Conservation (phyloP, 2,329 filamentous ascomycete species). For the Rutstroemia sydowiana region DNA sequence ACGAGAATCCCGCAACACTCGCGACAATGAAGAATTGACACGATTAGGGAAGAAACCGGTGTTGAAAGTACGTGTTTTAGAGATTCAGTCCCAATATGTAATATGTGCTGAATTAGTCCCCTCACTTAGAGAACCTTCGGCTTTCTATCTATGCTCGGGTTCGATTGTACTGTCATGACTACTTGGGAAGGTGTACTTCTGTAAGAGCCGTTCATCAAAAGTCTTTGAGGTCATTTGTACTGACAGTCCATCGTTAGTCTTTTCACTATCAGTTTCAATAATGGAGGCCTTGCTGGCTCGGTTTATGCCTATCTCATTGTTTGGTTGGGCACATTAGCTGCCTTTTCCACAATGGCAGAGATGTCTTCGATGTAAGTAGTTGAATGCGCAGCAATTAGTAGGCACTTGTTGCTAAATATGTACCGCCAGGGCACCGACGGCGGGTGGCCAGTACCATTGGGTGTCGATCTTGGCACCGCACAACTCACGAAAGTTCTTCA, state of each 20-base stretch:
- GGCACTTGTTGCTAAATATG: background rate
- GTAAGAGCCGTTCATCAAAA: background rate
- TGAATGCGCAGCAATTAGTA: background rate
- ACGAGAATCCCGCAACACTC: background rate
- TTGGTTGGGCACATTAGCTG: conserved; percentile 22
- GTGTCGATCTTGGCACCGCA: conserved; percentile 40
- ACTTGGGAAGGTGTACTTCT: conserved; percentile 33
- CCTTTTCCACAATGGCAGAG: conserved; percentile 18
- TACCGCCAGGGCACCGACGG: conserved; percentile 40
- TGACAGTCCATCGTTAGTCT: background rate
- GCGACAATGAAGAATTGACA: conserved; percentile 1
- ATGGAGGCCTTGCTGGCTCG: conserved; percentile 25
- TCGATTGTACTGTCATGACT: conserved; percentile 35
- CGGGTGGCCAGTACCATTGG: conserved; percentile 52
- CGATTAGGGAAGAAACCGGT: background rate
- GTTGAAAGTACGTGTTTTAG: background rate
- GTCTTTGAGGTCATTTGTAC: too few relatives aligned
- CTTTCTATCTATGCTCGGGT: conserved; percentile 35
- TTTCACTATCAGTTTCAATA: conserved; percentile 4
- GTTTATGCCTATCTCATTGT: conserved; percentile 33
- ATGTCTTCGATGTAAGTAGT: conserved; percentile 21
- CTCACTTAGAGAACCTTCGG: conserved; percentile 36
- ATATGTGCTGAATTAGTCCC: too few relatives aligned
- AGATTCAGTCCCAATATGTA: too few relatives aligned
- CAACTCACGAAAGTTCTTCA: conserved; percentile 42